Percentiles rank a stretch among this genome's conserved stretches.
Evolutionary conservation across 306 rosid genomes (phyloP).

Genomic region (Quercus berberidifolia): DNA sequence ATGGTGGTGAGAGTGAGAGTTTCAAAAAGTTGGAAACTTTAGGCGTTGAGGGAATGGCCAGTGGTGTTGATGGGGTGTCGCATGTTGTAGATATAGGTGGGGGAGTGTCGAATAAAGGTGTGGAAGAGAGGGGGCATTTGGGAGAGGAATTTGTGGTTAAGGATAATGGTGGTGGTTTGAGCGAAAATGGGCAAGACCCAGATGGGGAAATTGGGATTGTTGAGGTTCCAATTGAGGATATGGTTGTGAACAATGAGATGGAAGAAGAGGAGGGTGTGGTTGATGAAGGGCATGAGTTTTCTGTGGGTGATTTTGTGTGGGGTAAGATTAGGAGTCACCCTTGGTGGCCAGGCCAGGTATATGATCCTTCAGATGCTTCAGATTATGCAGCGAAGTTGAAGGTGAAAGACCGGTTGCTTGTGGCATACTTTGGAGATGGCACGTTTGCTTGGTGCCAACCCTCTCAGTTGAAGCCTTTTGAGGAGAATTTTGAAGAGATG

Average conservation of each 20-base stretch:
- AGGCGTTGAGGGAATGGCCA: slow-evolving; percentile 14
- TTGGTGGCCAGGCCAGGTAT: slow-evolving; percentile 86
- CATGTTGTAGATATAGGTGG: neutral
- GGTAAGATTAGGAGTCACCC: slow-evolving; percentile 70
- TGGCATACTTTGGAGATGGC: slow-evolving; percentile 68
- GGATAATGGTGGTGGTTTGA: slow-evolving; percentile 9
- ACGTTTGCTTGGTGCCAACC: slow-evolving; percentile 87
- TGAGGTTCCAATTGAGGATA: slow-evolving; percentile 42
- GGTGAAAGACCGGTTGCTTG: slow-evolving; percentile 42
- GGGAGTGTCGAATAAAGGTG: neutral
- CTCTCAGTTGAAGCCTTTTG: slow-evolving; percentile 62
- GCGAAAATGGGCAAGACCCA: slow-evolving; percentile 17
- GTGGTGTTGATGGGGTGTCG: neutral
- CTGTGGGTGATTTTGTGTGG: slow-evolving; percentile 83
- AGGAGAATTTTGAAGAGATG: slow-evolving; percentile 58
- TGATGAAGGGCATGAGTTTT: slow-evolving; percentile 30
- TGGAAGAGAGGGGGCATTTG: neutral
- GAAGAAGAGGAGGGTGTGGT: slow-evolving; percentile 37
- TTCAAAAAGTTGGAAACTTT: slow-evolving; percentile 23
- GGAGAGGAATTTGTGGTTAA: slow-evolving; percentile 5
- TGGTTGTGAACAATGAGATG: slow-evolving; percentile 32
- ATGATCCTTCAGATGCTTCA: slow-evolving; percentile 56
- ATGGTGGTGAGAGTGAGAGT: slow-evolving; percentile 10
- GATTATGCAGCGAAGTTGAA: slow-evolving; percentile 49
- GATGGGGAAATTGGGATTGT: slow-evolving; percentile 20